phyloP scores from a whole-genome alignment of 73 alveolate species.

The Blepharisma japonicum region DNA sequence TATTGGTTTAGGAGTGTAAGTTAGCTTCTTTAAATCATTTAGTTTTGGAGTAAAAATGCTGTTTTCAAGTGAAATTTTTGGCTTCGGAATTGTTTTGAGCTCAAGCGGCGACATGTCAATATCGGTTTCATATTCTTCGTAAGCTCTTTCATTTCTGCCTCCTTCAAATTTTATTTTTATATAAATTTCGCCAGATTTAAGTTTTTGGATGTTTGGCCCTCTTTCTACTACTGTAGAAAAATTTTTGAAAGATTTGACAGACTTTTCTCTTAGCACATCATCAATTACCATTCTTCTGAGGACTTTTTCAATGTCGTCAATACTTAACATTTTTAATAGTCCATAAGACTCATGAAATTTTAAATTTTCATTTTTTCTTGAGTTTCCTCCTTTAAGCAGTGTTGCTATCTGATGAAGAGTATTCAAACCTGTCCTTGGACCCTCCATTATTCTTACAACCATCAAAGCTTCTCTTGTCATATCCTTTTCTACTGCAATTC shows the following conservation, averaged over 20 bases:
- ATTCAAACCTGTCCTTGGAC: not conserved
- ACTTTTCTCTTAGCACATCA: not conserved
- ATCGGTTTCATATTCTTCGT: not conserved
- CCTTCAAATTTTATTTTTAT: not conserved
- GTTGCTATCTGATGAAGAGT: conserved; percentile 1
- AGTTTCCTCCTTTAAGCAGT: not conserved
- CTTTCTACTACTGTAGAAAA: not conserved
- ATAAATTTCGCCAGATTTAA: not conserved
- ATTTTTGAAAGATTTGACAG: not conserved
- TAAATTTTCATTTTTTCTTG: not conserved
- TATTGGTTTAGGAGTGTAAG: too few relatives aligned
- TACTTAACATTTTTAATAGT: not conserved
- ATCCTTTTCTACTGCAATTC: conserved; percentile 26
- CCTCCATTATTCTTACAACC: conserved; percentile 34
- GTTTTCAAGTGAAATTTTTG: too few relatives aligned
- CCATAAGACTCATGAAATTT: not conserved
- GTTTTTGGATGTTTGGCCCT: not conserved
- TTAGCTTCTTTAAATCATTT: too few relatives aligned
- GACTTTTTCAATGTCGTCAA: not conserved
- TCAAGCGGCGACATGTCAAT: not conserved
- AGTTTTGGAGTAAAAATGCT: too few relatives aligned
- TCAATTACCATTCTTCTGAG: not conserved
- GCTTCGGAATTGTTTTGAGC: too few relatives aligned
- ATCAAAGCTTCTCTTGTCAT: conserved; percentile 43
- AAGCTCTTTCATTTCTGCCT: not conserved